Conservation (phyloP, 495 filamentous ascomycete species). For the Aspergillus saccharolyticus region DNA sequence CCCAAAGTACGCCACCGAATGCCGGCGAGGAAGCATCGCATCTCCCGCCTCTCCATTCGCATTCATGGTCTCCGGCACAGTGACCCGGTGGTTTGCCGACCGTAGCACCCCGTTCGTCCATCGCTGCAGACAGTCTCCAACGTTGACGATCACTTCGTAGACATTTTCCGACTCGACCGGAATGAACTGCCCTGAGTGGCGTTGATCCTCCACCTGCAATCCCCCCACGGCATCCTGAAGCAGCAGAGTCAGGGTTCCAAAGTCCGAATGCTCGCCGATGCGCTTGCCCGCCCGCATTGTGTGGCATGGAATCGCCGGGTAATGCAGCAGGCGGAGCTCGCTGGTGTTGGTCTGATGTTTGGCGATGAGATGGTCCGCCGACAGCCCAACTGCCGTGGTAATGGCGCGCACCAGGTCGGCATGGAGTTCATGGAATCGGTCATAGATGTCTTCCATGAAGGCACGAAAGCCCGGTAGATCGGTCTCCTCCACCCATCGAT, state of each 20-base stretch:
- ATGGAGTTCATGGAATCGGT: too few relatives aligned
- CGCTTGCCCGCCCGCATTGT: constrained; percentile 24
- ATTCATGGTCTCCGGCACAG: constrained; percentile 17
- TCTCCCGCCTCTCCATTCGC: constrained; percentile 9
- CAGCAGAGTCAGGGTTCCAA: constrained; percentile 44
- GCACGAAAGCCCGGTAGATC: too few relatives aligned
- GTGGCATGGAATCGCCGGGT: constrained; percentile 25
- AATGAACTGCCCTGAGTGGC: constrained; percentile 29
- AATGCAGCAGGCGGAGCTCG: constrained; percentile 39
- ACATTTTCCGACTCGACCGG: constrained; percentile 42
- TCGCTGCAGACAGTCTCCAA: constrained; percentile 58
- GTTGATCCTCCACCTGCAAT: constrained; percentile 39
- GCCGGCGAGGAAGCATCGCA: constrained; percentile 21
- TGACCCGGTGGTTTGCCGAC: constrained; percentile 30
- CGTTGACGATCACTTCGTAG: constrained; percentile 56
- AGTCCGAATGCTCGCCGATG: constrained; percentile 42
- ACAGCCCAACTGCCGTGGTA: too few relatives aligned
- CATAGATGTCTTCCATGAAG: too few relatives aligned
- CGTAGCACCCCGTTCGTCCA: constrained; percentile 50
- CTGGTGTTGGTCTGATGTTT: constrained; percentile 19
- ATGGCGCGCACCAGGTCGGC: too few relatives aligned
- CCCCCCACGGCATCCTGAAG: constrained; percentile 46
- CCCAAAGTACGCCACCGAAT: constrained; percentile 28
- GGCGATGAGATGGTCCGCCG: too few relatives aligned
- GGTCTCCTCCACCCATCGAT: too few relatives aligned